Conservation (phyloP, 441 rosid species). For the Sinapis alba region DNA sequence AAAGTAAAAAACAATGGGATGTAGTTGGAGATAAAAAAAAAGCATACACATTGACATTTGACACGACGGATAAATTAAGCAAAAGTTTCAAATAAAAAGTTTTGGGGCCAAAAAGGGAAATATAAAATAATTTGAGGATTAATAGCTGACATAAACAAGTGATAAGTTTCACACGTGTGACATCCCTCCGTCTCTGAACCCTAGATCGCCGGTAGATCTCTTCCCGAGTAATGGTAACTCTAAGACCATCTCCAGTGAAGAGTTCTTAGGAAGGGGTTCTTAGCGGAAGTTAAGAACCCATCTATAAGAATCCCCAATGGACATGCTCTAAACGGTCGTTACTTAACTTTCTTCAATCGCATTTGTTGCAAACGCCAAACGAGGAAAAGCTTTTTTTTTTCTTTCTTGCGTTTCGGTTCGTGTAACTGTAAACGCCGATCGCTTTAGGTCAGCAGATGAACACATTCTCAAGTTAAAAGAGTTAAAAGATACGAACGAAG, state of each 20-base stretch:
- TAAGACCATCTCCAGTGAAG: no score
- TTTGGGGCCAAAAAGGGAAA: not conserved
- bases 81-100: not conserved
- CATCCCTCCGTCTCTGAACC: constrained; percentile 1
- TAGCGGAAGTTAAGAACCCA: no score
- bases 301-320: no score
- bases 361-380: constrained; percentile 13
- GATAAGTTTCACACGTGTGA: constrained; percentile 12
- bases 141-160: constrained; percentile 15
- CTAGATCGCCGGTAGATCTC: constrained; percentile 21
- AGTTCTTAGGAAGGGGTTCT: no score
- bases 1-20: constrained; percentile 8
- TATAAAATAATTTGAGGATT: not conserved
- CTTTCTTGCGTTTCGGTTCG: constrained; percentile 11
- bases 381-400: constrained; percentile 4
- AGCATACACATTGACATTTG: not conserved
- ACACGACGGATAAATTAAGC: not conserved
- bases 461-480: constrained; percentile 16
- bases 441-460: constrained; percentile 2
- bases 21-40: constrained; percentile 17
- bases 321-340: not conserved
- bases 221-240: not conserved
- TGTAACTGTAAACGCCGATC: constrained; percentile 9
- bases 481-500: constrained; percentile 6
- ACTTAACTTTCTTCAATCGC: not conserved